Evolutionary conservation across 2,329 filamentous ascomycete genomes (phyloP).

Genomic region (Colletotrichum scovillei): DNA sequence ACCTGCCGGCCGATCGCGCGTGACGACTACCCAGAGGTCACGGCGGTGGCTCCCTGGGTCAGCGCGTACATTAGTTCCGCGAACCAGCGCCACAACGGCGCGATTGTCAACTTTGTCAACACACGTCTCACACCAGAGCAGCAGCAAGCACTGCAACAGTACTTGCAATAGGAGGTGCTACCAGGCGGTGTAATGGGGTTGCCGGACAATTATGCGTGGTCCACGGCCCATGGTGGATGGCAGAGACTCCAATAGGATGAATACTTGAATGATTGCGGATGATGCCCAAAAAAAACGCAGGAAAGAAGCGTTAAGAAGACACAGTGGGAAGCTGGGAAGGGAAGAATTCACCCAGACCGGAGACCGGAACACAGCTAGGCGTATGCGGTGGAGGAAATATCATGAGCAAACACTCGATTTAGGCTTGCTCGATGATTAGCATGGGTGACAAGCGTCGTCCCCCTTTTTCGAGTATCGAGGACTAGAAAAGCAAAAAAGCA

Average conservation of each 20-base stretch:
- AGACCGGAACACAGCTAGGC: slow-evolving; percentile 8
- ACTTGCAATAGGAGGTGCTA: slow-evolving; percentile 54
- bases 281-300: background rate
- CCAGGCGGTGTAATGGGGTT: slow-evolving; percentile 18
- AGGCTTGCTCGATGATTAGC: background rate
- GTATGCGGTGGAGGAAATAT: slow-evolving; percentile 17
- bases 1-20: slow-evolving; percentile 81
- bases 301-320: slow-evolving; percentile 5
- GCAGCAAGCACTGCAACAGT: slow-evolving; percentile 62
- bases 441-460: background rate
- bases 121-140: slow-evolving; percentile 75
- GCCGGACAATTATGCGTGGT: slow-evolving; percentile 21
- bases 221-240: slow-evolving; percentile 17
- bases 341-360: background rate
- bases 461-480: background rate
- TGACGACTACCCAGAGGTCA: slow-evolving; percentile 89
- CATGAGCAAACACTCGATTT: slow-evolving; percentile 10
- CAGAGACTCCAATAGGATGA: slow-evolving; percentile 10
- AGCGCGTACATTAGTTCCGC: slow-evolving; percentile 80
- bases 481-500: slow-evolving; percentile 21
- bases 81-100: slow-evolving; percentile 78
- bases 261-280: background rate
- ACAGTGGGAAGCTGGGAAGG: background rate
- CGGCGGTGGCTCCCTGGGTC: slow-evolving; percentile 88
- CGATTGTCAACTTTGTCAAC: slow-evolving; percentile 76